Evolutionary conservation across 2,329 filamentous ascomycete genomes (phyloP), one percentile per base, ranked within the genome.

Genomic region (Achaetomium macrosporum): DNA sequence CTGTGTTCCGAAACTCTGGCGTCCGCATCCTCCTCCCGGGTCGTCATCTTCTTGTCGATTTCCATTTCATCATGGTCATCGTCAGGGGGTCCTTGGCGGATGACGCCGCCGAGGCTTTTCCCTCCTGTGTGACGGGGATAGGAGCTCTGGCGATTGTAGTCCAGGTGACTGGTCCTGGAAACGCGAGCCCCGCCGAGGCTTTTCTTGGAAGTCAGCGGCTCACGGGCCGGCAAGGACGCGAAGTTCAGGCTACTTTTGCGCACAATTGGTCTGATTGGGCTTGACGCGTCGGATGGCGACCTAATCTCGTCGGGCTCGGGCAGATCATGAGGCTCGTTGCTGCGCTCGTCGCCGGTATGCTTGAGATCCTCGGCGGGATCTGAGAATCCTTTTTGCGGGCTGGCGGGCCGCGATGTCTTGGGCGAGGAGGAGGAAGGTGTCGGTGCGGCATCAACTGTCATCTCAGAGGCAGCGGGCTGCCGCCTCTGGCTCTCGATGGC

Each of bases 171-270:
- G 7, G 83, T 88, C 55, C 88, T 78, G 19, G 89, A 91, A 47
- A 81, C 72, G 46, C 88, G 78, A 17, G 51, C 50, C 19, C 79
- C 77, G 15, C 85, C 90, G 64, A 90, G 82, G 66, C 87, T 95
- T 71, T 91, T 92, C 68, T 95, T 95, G 15, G 81, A 82, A 31
- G 84, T 83, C 48, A 97, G 75, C 35, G 92, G 92, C 64, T 97
- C 92, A 56, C 93, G 82, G 2, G 92, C 91, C 30, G 93, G 93
- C 12, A 99, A 76, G 16, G 93, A 90, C 36, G 93, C 90, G 71
- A 99, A 97, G 54, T 88, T 95, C 55, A 99, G 78, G 67, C 92
- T 97, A 70, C 91, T 96, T 76, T 97, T 97, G 55, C 92, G 85
- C 60, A 95, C 80, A 30, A 88, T 76, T 2, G 87, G 43, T 3